A percentile compares a stretch with the other conserved stretches of the same genome.
Evolutionary conservation across 2,329 filamentous ascomycete genomes (phyloP).

Genomic region (Tolypocladium inflatum): DNA sequence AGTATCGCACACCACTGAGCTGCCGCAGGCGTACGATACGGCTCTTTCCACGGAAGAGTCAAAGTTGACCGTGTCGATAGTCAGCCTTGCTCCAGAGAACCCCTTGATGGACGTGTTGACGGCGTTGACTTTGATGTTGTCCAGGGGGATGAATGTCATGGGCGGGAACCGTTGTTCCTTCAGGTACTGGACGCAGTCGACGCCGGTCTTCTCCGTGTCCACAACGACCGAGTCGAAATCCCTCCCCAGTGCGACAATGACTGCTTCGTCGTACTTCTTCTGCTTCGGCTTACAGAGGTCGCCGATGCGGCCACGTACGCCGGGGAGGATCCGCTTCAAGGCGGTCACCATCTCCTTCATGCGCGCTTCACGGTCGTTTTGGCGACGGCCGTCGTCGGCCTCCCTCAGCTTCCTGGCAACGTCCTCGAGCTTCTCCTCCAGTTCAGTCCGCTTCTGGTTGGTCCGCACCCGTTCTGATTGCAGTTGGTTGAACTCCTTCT

Average conservation of each 20-base stretch:
- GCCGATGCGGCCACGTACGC: conserved; percentile 81
- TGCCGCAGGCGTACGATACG: conserved; percentile 90
- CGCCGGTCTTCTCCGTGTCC: conserved; percentile 87
- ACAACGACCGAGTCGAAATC: conserved; percentile 94
- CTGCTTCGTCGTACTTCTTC: conserved; percentile 90
- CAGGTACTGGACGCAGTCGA: conserved; percentile 89
- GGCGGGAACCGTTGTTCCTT: conserved; percentile 81
- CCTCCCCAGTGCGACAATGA: conserved; percentile 82
- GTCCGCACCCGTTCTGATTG: conserved; percentile 76
- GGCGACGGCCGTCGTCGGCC: conserved; percentile 74
- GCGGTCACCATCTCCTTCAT: conserved; percentile 77
- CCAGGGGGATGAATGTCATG: conserved; percentile 90
- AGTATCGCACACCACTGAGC: conserved; percentile 87
- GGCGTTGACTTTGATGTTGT: conserved; percentile 92
- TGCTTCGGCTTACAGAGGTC: conserved; percentile 94
- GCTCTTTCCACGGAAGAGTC: conserved; percentile 81
- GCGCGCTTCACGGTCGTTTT: conserved; percentile 71
- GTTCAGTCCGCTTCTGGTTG: conserved; percentile 73
- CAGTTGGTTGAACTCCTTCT: conserved; percentile 79
- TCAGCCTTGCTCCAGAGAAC: conserved; percentile 74
- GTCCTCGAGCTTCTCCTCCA: conserved; percentile 85
- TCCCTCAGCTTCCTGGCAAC: conserved; percentile 73
- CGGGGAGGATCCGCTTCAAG: conserved; percentile 83
- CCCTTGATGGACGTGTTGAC: conserved; percentile 87
- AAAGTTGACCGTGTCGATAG: conserved; percentile 94